phyloP scores from a whole-genome alignment of 306 rosid genomes.

The Pachyrhizus erosus region DNA sequence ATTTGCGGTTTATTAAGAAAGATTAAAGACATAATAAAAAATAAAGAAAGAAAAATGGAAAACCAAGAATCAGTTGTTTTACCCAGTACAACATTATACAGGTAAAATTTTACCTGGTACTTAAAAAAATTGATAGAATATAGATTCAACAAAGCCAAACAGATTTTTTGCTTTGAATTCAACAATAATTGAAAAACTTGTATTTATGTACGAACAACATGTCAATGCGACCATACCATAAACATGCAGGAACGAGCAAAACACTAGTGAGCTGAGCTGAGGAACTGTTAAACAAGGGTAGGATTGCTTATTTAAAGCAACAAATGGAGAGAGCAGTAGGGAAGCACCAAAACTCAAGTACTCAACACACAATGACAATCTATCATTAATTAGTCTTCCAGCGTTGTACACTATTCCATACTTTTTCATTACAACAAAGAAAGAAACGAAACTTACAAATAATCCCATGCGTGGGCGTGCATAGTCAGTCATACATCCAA shows the following conservation, averaged over 20 bases:
- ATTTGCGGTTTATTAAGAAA: not conserved
- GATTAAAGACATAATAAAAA: not conserved
- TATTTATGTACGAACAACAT: not conserved
- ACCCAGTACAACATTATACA: not conserved
- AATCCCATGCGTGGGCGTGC: not conserved
- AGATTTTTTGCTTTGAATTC: not conserved
- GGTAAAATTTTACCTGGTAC: not conserved
- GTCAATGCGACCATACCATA: not conserved
- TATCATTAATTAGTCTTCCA: conserved; percentile 28
- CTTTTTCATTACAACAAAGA: conserved; percentile 6
- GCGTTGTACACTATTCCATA: conserved; percentile 40
- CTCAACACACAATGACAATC: not conserved
- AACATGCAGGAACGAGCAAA: not conserved
- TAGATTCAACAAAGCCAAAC: not conserved
- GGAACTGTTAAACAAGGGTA: conserved; percentile 30
- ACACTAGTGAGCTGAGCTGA: not conserved
- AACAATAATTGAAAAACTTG: not conserved
- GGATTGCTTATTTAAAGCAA: not conserved
- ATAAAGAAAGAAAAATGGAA: not conserved
- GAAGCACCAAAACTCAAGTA: too few relatives aligned
- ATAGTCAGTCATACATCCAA: conserved; percentile 56
- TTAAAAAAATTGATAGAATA: not conserved
- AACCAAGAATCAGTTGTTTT: conserved; percentile 20
- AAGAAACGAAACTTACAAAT: conserved; percentile 48
- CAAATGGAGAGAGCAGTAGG: not conserved